These are phyloP conservation scores for Xylaria sp. DNA, from an alignment of 2,329 filamentous ascomycete genomes.

Conservation along the genomic window DNA sequence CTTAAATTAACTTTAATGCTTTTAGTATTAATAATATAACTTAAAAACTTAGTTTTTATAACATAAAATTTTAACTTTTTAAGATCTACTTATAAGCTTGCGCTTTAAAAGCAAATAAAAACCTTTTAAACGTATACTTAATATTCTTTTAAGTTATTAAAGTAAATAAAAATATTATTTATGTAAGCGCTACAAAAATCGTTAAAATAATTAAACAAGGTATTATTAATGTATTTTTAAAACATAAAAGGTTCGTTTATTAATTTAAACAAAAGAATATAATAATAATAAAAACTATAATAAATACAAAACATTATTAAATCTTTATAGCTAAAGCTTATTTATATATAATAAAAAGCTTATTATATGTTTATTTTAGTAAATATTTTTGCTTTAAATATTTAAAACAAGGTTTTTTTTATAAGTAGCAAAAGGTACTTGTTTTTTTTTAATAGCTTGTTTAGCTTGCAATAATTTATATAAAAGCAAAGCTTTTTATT, in stretches of 20 bases:
- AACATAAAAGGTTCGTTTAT: background rate
- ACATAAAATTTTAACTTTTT: background rate
- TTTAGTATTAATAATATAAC: too few relatives aligned
- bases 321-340: too few relatives aligned
- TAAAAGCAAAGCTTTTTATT: background rate
- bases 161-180: background rate
- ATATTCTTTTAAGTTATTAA: too few relatives aligned
- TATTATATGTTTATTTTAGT: too few relatives aligned
- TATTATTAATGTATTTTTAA: constrained; percentile 5
- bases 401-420: background rate
- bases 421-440: background rate
- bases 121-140: background rate
- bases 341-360: too few relatives aligned
- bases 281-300: too few relatives aligned
- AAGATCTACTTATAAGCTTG: background rate
- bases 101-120: background rate
- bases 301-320: too few relatives aligned
- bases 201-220: background rate
- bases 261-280: background rate
- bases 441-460: background rate
- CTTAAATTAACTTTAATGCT: too few relatives aligned
- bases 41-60: background rate
- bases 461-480: too few relatives aligned
- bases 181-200: background rate
- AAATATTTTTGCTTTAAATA: too few relatives aligned